A percentile compares a stretch with the other conserved stretches of the same genome.
phyloP scores from a whole-genome alignment of 495 filamentous ascomycete genomes.

The Terfezia claveryi region DNA sequence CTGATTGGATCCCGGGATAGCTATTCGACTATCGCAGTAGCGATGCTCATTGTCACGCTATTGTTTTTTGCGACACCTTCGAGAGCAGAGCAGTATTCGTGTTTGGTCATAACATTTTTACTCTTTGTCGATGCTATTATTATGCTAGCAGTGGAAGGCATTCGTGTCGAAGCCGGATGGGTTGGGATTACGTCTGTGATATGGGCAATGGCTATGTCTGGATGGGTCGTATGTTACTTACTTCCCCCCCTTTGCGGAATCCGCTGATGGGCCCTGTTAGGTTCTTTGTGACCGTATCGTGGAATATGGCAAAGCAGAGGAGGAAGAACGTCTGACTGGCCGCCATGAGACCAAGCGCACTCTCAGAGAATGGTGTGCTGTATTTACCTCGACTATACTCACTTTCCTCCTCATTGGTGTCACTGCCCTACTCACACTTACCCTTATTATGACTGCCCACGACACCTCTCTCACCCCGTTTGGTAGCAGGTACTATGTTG shows the following conservation, averaged over 20 bases:
- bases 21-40: slow-evolving; percentile 48
- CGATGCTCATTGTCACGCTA: slow-evolving; percentile 52
- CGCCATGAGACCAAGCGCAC: slow-evolving; percentile 69
- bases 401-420: slow-evolving; percentile 42
- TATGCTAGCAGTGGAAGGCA: slow-evolving; percentile 44
- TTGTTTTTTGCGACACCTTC: slow-evolving; percentile 75
- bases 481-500: slow-evolving; percentile 55
- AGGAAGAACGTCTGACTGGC: slow-evolving; percentile 86
- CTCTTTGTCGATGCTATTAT: slow-evolving; percentile 59
- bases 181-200: slow-evolving; percentile 66
- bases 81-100: slow-evolving; percentile 46
- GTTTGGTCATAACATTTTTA: slow-evolving; percentile 42
- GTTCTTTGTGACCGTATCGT: slow-evolving; percentile 40
- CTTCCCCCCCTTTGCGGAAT: slow-evolving; percentile 8
- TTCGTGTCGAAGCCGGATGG: slow-evolving; percentile 71
- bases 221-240: slow-evolving; percentile 32
- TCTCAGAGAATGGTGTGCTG: slow-evolving; percentile 58
- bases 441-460: slow-evolving; percentile 49
- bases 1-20: background rate
- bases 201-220: slow-evolving; percentile 44
- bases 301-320: slow-evolving; percentile 70
- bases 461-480: slow-evolving; percentile 52
- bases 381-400: slow-evolving; percentile 51
- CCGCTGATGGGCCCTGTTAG: background rate
- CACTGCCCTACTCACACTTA: slow-evolving; percentile 51